These are phyloP conservation scores for Syncephalastrum racemosum DNA, from an alignment of 371 early-diverging fungal genomes.

Conservation along the genomic window DNA sequence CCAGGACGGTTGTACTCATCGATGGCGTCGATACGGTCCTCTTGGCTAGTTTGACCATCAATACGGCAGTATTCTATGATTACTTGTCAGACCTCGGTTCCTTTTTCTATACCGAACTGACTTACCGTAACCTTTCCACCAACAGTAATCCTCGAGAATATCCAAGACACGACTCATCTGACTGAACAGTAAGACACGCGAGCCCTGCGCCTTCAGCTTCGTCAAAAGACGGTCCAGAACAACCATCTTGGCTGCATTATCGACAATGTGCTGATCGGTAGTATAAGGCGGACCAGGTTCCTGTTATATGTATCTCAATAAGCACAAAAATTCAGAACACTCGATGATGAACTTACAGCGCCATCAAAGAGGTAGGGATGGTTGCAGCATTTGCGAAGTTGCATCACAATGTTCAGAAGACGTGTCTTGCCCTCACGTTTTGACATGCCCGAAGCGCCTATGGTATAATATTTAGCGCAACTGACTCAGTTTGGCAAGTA, in stretches of 20 bases:
- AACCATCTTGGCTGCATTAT: constrained; percentile 93
- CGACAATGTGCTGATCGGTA: constrained; percentile 95
- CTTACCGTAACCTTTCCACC: constrained; percentile 82
- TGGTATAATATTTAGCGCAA: neutral
- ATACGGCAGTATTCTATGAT: constrained; percentile 91
- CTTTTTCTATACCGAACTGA: neutral
- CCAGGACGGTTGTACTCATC: constrained; percentile 94
- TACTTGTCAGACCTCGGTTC: neutral
- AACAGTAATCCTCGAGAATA: constrained; percentile 98
- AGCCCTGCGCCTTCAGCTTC: constrained; percentile 86
- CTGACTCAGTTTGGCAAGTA: neutral
- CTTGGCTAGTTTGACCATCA: constrained; percentile 96
- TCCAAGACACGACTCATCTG: constrained; percentile 99
- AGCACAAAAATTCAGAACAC: neutral
- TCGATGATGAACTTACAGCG: constrained; percentile 60
- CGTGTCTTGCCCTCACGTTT: constrained; percentile 83
- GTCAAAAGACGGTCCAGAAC: constrained; percentile 91
- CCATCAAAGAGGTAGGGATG: constrained; percentile 99
- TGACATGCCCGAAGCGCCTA: constrained; percentile 46
- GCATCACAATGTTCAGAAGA: constrained; percentile 98
- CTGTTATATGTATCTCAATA: constrained; percentile 9
- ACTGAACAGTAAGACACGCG: constrained; percentile 96
- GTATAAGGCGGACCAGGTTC: constrained; percentile 92
- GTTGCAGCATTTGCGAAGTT: constrained; percentile 99
- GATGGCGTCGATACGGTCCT: constrained; percentile 90